Percentiles rank a stretch among this genome's conserved stretches.
phyloP scores from a whole-genome alignment of 23 red algal genomes.

The Gracilaria gracilis region DNA sequence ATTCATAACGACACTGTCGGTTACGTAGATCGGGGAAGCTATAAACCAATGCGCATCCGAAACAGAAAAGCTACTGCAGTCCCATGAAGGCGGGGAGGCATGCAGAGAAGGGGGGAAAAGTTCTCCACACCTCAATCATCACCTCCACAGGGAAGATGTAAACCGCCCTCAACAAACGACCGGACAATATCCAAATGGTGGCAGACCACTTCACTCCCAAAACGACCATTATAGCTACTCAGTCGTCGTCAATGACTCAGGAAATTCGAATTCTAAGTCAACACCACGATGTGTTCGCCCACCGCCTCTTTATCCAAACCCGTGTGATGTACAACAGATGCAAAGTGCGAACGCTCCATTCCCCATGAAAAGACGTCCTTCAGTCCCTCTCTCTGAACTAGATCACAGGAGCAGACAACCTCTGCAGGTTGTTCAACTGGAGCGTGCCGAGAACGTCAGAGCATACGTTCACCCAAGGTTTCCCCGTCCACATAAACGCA shows the following conservation, averaged over 20 bases:
- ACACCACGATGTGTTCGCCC: background rate
- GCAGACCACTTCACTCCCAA: background rate
- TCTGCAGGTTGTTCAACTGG: background rate
- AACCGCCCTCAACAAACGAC: background rate
- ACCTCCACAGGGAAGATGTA: background rate
- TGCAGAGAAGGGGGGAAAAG: background rate
- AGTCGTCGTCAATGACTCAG: background rate
- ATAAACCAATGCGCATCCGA: conserved; percentile 48
- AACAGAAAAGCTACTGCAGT: conserved; percentile 31
- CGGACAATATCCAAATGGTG: conserved; percentile 5
- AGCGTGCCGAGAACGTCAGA: background rate
- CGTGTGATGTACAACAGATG: background rate
- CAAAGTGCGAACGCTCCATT: background rate
- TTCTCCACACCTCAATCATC: background rate
- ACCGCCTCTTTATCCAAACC: background rate
- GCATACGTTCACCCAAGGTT: background rate
- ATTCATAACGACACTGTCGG: background rate
- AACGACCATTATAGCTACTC: background rate
- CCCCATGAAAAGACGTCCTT: background rate
- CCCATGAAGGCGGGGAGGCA: background rate
- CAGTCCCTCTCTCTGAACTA: background rate
- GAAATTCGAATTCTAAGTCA: background rate
- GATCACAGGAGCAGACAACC: conserved; percentile 15
- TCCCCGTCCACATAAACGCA: conserved; percentile 21
- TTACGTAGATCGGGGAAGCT: conserved; percentile 50